Evolutionary conservation across 2,329 filamentous ascomycete species (phyloP).

Genomic region (Fusarium citri): DNA sequence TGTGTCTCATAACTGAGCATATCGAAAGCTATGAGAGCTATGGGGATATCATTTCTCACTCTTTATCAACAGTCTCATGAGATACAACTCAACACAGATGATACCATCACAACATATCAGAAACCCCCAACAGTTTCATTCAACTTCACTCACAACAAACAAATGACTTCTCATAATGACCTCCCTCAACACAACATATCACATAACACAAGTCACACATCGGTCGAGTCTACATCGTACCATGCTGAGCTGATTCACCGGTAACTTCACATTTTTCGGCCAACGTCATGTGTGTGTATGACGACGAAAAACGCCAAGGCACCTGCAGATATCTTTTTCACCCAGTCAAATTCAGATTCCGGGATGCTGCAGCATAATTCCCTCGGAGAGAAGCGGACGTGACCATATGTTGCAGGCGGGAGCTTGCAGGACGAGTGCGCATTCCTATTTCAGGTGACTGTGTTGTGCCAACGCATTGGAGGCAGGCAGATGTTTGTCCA

Average conservation of each 20-base stretch:
- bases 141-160: neutral
- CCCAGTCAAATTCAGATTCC: neutral
- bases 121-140: neutral
- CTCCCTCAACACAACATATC: constrained; percentile 4
- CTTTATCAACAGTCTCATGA: neutral
- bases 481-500: constrained; percentile 1
- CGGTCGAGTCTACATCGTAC: constrained; percentile 18
- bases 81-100: neutral
- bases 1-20: neutral
- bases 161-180: constrained; percentile 5
- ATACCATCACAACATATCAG: neutral
- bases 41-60: neutral
- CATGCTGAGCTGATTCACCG: constrained; percentile 10
- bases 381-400: constrained; percentile 13
- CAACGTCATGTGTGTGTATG: constrained; percentile 16
- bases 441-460: constrained; percentile 11
- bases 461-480: constrained; percentile 21
- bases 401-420: too few relatives aligned
- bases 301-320: constrained; percentile 3
- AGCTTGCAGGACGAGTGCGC: constrained; percentile 23
- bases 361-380: constrained; percentile 12
- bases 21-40: neutral
- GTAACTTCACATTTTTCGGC: neutral
- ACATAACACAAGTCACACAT: constrained; percentile 9
- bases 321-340: constrained; percentile 6